Evolutionary conservation across 2,329 filamentous ascomycete genomes (phyloP).

Genomic region (Tolypocladium paradoxum): DNA sequence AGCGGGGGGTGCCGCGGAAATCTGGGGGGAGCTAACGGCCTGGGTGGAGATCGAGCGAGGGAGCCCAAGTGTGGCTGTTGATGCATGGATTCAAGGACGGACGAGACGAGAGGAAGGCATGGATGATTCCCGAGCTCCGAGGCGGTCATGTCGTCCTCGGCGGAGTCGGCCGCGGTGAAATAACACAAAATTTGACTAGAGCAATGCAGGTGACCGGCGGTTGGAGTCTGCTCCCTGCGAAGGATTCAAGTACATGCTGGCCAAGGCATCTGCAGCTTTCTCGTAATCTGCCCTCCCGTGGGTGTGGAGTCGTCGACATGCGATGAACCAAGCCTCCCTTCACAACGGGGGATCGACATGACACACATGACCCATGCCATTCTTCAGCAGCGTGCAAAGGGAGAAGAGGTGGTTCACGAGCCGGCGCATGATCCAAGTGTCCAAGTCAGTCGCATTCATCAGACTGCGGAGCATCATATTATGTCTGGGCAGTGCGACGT

Average conservation of each 20-base stretch:
- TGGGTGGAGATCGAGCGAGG: not conserved
- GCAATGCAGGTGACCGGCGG: not conserved
- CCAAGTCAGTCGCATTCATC: not conserved
- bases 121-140: not conserved
- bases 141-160: not conserved
- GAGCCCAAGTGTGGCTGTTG: not conserved
- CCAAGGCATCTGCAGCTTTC: not conserved
- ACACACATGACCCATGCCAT: not conserved
- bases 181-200: not conserved
- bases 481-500: not conserved
- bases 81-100: not conserved
- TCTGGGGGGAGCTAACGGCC: not conserved
- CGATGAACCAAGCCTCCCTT: not conserved
- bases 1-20: not conserved
- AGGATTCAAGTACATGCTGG: not conserved
- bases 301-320: not conserved
- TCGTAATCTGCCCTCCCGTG: no score
- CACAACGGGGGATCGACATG: not conserved
- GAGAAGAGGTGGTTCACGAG: not conserved
- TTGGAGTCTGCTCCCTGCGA: not conserved
- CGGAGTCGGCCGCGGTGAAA: no score
- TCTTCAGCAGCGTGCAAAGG: not conserved
- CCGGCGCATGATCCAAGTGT: not conserved
- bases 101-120: not conserved
- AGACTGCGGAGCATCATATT: not conserved